A percentile compares a stretch with the other conserved stretches of the same genome.
Conservation (phyloP, 1,284 basidiomycete species). For the Malassezia pachydermatis region DNA sequence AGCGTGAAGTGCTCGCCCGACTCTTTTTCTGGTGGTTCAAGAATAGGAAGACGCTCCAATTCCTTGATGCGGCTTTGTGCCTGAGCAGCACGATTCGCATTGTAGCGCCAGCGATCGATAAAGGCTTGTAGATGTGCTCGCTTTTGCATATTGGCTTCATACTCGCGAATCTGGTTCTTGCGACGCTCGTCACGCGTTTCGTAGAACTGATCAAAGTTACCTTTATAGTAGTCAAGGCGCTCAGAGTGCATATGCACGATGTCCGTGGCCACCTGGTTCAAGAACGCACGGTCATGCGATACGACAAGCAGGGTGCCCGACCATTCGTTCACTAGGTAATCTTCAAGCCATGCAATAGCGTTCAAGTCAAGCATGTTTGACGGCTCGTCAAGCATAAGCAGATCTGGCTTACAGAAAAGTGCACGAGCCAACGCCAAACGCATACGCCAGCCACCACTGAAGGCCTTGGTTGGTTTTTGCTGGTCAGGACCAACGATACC, state of each 20-base stretch:
- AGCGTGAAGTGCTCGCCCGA: constrained; percentile 58
- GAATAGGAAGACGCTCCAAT: constrained; percentile 87
- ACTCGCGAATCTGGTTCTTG: constrained; percentile 67
- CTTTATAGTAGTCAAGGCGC: constrained; percentile 80
- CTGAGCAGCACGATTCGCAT: constrained; percentile 53
- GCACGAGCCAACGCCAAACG: constrained; percentile 94
- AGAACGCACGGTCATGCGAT: constrained; percentile 95
- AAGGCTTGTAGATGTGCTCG: constrained; percentile 91
- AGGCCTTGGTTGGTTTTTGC: constrained; percentile 55
- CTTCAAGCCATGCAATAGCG: constrained; percentile 50
- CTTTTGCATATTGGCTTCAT: constrained; percentile 84
- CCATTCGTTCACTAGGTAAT: constrained; percentile 73
- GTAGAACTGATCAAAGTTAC: constrained; percentile 98
- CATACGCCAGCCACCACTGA: constrained; percentile 99
- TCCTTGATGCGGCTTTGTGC: constrained; percentile 97
- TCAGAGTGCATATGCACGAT: constrained; percentile 94
- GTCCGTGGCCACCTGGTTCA: constrained; percentile 94
- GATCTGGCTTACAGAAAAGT: constrained; percentile 69
- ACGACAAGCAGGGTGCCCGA: constrained; percentile 86
- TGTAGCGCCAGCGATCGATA: constrained; percentile 54
- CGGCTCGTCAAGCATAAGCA: constrained; percentile 53
- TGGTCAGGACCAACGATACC: constrained; percentile 86
- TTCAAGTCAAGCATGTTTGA: constrained; percentile 77
- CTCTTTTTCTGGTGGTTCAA: constrained; percentile 79
- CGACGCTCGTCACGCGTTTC: constrained; percentile 93